Evolutionary conservation across 108 stramenopile genomes (phyloP), one percentile per base, ranked within the genome.

Genomic region (Skeletonema grethae): DNA sequence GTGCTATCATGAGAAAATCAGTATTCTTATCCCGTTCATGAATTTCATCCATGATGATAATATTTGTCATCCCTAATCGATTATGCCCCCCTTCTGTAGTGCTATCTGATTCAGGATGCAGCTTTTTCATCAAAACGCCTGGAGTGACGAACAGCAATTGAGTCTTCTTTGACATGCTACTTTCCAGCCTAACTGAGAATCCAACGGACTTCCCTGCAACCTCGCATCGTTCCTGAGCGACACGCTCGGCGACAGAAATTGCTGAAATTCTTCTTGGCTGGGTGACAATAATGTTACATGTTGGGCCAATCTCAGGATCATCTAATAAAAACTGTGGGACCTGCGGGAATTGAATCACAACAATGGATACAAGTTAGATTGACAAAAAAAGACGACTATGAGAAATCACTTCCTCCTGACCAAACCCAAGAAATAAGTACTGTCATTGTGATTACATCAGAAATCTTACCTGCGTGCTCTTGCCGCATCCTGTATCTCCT

Each of bases 211-310:
- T 69, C 10, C 81, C 83, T 0, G 36, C 72, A 0, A 65, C 15
- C 30, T 75, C 67, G 45, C 82, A 90, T 67, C 55, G 63, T 70
- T 98, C 97, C 31, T 76, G 76, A 5, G 97, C 92, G 11, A 98
- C 92, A 32, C 97, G 90, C 38, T 93, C 89, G 30, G 97, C 86
- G 22, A 98, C 95, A 18, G 92, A 90, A 36, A 98, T 90, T 13
- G 95, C 96, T 53, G 85, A 79, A 59, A 98, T 97, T 13, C 97
- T 62, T 7, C 97, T 78, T 57, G 96, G 97, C 73, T 98, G 97
- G 9, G 96, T 96, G 39, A 92, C 85, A 45, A 96, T 82, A 61
- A 97, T 94, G 68, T 90, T 94, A 61, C 91, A 82, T 1, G 62
- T 69, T 3, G 79, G 69, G 7, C 85, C 87, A 0, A 64, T 56